Evolutionary conservation across 345 rosid genomes (phyloP).

Genomic region (Eucalyptus urophylla): DNA sequence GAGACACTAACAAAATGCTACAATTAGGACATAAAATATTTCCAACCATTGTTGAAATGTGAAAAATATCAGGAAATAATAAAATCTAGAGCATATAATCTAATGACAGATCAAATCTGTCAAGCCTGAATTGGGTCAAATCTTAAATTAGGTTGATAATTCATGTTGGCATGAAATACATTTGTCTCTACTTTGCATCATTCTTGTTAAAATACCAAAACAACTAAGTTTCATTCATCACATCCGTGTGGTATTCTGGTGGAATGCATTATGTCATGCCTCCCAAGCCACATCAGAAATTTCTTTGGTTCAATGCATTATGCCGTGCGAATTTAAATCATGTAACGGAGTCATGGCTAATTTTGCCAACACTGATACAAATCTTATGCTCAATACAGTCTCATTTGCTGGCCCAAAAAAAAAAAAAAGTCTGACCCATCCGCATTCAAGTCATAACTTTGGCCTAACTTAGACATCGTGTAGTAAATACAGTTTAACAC

Average conservation of each 20-base stretch:
- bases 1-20: not conserved
- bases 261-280: not conserved
- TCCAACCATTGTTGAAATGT: not conserved
- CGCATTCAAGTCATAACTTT: not conserved
- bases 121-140: not conserved
- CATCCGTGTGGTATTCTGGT: not conserved
- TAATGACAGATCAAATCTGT: not conserved
- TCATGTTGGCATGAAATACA: not conserved
- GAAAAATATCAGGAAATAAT: not conserved
- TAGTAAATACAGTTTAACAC: not conserved
- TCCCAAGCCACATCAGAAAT: not conserved
- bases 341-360: not conserved
- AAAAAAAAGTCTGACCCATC: not conserved
- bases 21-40: not conserved
- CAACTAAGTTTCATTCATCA: not conserved
- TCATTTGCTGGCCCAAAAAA: not conserved
- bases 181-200: not conserved
- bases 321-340: not conserved
- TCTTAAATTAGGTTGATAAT: not conserved
- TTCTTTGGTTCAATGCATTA: not conserved
- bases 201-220: not conserved
- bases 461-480: not conserved
- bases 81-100: not conserved
- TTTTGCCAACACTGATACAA: not conserved
- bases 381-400: not conserved